A percentile compares a stretch with the other conserved stretches of the same genome.
Evolutionary conservation across 805 yeast genomes (phyloP).

Genomic region (Wickerhamiella kurtzmanii): DNA sequence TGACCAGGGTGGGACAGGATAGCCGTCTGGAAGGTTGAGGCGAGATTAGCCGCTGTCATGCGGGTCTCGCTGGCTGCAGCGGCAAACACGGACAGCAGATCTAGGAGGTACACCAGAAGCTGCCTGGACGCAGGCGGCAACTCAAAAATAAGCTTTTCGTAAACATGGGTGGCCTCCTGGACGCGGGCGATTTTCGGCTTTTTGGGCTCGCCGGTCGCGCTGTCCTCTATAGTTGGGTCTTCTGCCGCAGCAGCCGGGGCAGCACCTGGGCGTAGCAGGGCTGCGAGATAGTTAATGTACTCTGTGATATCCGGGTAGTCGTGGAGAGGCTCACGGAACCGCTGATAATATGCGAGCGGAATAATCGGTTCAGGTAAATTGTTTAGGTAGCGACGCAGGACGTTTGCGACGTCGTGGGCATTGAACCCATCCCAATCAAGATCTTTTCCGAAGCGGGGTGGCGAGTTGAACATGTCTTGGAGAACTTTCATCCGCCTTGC

Average conservation of each 20-base stretch:
- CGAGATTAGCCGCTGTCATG: slow-evolving; percentile 86
- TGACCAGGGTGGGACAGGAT: slow-evolving; percentile 83
- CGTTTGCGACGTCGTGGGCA: slow-evolving; percentile 92
- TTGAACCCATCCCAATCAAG: slow-evolving; percentile 86
- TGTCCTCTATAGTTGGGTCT: no score
- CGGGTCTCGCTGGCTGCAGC: slow-evolving; percentile 62
- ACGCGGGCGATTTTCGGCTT: slow-evolving; percentile 2
- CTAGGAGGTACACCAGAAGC: slow-evolving; percentile 71
- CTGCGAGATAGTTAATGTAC: slow-evolving; percentile 45
- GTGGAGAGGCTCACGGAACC: slow-evolving; percentile 66
- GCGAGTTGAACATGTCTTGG: slow-evolving; percentile 68
- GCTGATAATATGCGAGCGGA: slow-evolving; percentile 62
- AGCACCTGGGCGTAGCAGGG: slow-evolving; percentile 6
- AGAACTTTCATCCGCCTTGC: slow-evolving; percentile 75
- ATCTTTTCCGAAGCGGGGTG: slow-evolving; percentile 82
- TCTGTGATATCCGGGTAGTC: slow-evolving; percentile 45
- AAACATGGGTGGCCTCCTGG: slow-evolving; percentile 36
- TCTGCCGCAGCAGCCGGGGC: slow-evolving; percentile 1
- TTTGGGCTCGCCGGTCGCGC: background rate
- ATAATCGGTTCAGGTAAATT: slow-evolving; percentile 86
- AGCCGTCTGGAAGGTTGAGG: slow-evolving; percentile 97
- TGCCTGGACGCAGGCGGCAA: slow-evolving; percentile 74
- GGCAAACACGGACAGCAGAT: slow-evolving; percentile 73
- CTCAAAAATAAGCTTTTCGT: slow-evolving; percentile 50
- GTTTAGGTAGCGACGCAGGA: slow-evolving; percentile 73